Percentiles rank a stretch among this genome's conserved stretches.
These are phyloP conservation scores for Tylopilus balloui DNA, from an alignment of 768 basidiomycete genomes.

Conservation along the genomic window DNA sequence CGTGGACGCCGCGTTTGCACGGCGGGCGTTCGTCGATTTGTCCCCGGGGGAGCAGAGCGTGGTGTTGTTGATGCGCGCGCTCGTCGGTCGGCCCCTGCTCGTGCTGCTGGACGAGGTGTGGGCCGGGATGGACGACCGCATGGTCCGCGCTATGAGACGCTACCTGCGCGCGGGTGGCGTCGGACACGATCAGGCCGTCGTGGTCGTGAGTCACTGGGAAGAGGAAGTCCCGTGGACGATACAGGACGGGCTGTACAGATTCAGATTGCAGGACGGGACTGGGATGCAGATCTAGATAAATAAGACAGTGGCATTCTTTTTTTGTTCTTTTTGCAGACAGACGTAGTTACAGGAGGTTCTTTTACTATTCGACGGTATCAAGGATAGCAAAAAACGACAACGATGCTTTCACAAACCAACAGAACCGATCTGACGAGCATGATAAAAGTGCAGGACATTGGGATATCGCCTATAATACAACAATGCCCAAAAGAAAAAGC, in stretches of 20 bases:
- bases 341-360: not conserved
- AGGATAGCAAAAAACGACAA: not conserved
- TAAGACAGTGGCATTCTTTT: not conserved
- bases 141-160: conserved; percentile 58
- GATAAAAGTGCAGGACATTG: not conserved
- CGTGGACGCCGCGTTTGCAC: conserved; percentile 42
- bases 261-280: conserved; percentile 34
- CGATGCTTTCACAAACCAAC: not conserved
- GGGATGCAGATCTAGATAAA: conserved; percentile 12
- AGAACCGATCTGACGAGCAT: conserved; percentile 1
- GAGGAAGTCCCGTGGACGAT: conserved; percentile 83
- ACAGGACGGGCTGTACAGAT: conserved; percentile 47
- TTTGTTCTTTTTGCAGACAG: not conserved
- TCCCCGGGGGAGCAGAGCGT: conserved; percentile 74
- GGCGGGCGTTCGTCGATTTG: conserved; percentile 56
- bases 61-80: conserved; percentile 79
- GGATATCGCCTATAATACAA: conserved; percentile 8
- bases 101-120: conserved; percentile 90
- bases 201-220: conserved; percentile 89
- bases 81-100: conserved; percentile 69
- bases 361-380: not conserved
- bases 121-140: conserved; percentile 84
- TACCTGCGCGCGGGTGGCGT: conserved; percentile 59
- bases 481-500: not conserved
- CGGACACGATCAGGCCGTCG: conserved; percentile 61